phyloP scores from a whole-genome alignment of 148 eudicot species.

The Euryodendron excelsum region DNA sequence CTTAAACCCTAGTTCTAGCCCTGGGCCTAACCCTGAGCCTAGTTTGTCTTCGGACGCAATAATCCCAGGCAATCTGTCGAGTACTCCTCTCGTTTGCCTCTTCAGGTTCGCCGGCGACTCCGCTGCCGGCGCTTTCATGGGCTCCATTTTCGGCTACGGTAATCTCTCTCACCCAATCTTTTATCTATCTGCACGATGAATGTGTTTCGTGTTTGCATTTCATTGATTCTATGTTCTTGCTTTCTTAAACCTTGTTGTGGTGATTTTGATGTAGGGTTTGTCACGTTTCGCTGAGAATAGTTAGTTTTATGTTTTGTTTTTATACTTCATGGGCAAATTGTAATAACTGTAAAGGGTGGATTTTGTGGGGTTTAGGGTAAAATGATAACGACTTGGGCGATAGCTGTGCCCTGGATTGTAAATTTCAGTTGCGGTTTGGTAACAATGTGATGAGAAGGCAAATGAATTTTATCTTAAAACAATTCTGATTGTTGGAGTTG shows the following conservation, averaged over 20 bases:
- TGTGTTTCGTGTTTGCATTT: background rate
- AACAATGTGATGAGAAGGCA: background rate
- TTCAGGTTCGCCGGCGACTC: slow-evolving; percentile 66
- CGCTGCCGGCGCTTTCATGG: slow-evolving; percentile 75
- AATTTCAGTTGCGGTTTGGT: background rate
- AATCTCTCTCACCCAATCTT: background rate
- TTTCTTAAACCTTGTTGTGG: background rate
- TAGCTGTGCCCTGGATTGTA: background rate
- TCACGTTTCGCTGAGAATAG: background rate
- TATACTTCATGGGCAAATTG: background rate
- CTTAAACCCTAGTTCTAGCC: background rate
- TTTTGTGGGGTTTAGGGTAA: background rate
- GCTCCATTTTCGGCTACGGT: slow-evolving; percentile 88
- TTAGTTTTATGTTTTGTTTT: no score
- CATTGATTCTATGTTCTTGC: background rate
- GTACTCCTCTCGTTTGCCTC: slow-evolving; percentile 64
- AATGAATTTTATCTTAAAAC: background rate
- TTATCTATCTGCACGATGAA: background rate
- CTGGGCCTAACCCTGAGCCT: slow-evolving; percentile 35
- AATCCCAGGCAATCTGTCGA: slow-evolving; percentile 17
- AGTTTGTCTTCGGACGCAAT: slow-evolving; percentile 21
- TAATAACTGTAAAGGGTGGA: background rate
- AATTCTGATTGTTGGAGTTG: background rate
- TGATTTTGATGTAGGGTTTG: background rate
- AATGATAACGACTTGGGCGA: background rate